Evolutionary conservation across 2,329 filamentous ascomycete species (phyloP), one percentile per base, ranked within the genome.

Genomic region (Neocucurbitaria cava): DNA sequence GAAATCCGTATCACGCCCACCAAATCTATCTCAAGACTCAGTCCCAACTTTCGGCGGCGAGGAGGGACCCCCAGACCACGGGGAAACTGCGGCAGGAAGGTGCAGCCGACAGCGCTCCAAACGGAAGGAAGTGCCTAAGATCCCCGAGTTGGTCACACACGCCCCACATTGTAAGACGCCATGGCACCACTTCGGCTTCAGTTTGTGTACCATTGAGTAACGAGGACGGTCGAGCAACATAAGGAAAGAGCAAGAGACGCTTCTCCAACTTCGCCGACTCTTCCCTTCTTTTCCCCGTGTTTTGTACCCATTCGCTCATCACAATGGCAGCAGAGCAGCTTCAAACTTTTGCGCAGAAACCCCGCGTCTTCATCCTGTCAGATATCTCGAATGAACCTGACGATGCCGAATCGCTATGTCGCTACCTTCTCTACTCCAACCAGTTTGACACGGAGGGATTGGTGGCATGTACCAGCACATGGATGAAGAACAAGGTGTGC

Each of bases 331-430:
- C 65, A n/a, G 35, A 60, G 20, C 63, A 49, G 20, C 66, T 73
- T 6, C 71, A 72, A 36, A 64, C 56, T 1, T 70, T 64, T 49
- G 45, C 65, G 26, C 64, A 58, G n/a, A 77, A 76, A 48, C 74
- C 73, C 49, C 72, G 75, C 55, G 69, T 78, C 15, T 73, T 78
- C 62, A 72, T 78, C 52, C 54, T 76, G n/a, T 70, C 74, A 1
- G 75, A 77, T 47, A 76, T 77, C 21, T 73, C 69, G 6, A 77
- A 76, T 36, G 75, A 78, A 40, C 74, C 76, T 3, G 75, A 77
- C 52, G 75, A 76, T 60, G 70, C 73, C 2, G 70, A 76, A 49
- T 76, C 73, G 5, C 58, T 78, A 35, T 71, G 71, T 24, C 65
- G 75, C n/a, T 75, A 73, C 46, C 64, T 77, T 6, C 50, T 76